Evolutionary conservation across 2,329 filamentous ascomycete species (phyloP).

Genomic region (Claviceps africana): DNA sequence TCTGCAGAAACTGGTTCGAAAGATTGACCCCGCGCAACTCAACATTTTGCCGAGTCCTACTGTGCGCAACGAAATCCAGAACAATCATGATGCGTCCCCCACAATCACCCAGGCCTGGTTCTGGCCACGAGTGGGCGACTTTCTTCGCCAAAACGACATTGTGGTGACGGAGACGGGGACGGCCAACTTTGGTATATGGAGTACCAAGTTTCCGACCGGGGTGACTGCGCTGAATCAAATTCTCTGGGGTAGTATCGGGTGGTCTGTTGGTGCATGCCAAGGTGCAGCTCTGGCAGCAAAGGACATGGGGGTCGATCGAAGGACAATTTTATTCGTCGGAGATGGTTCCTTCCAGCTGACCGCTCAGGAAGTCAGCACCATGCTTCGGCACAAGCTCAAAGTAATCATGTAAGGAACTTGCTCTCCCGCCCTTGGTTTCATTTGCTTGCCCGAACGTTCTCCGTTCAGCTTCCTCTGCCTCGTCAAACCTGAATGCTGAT

Average conservation of each 20-base stretch:
- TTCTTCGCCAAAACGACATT: slow-evolving; percentile 58
- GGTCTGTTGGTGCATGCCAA: slow-evolving; percentile 44
- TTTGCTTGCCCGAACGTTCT: neutral
- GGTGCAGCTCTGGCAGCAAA: slow-evolving; percentile 61
- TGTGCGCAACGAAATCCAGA: slow-evolving; percentile 35
- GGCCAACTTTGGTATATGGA: slow-evolving; percentile 77
- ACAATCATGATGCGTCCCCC: slow-evolving; percentile 24
- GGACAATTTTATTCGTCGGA: slow-evolving; percentile 77
- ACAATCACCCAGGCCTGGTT: slow-evolving; percentile 58
- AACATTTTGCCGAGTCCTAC: slow-evolving; percentile 37
- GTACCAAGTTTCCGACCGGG: slow-evolving; percentile 62
- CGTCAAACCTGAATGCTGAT: neutral
- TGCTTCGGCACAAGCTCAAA: slow-evolving; percentile 60
- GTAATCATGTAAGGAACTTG: slow-evolving; percentile 51
- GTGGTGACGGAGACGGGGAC: slow-evolving; percentile 82
- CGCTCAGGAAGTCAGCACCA: slow-evolving; percentile 70
- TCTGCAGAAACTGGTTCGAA: slow-evolving; percentile 52
- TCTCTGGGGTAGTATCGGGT: slow-evolving; percentile 54
- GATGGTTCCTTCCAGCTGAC: slow-evolving; percentile 81
- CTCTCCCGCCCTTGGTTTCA: neutral
- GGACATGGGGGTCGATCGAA: slow-evolving; percentile 42
- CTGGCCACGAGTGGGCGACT: slow-evolving; percentile 64
- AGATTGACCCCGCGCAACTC: slow-evolving; percentile 43
- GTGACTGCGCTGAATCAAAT: slow-evolving; percentile 73
- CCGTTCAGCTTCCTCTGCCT: neutral